These are phyloP conservation scores for Ceratocystiopsis sp. DNA, from an alignment of 2,329 filamentous ascomycete genomes.

Conservation along the genomic window DNA sequence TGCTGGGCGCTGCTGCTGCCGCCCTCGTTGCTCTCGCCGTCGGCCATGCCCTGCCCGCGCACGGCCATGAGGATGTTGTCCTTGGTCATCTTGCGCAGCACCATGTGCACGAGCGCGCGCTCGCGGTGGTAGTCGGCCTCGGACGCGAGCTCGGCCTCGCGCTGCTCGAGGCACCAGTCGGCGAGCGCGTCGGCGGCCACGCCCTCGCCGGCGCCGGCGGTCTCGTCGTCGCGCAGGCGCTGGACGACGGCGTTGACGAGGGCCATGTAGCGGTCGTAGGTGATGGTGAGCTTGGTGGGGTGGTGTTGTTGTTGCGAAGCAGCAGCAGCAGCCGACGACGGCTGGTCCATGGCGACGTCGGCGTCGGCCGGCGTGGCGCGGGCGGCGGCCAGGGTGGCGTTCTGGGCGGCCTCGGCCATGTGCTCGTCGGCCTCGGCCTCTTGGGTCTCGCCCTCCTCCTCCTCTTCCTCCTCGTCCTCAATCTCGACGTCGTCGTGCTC, in stretches of 20 bases:
- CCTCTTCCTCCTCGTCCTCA: conserved; percentile 62
- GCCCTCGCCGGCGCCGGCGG: conserved; percentile 53
- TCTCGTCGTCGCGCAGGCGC: conserved; percentile 70
- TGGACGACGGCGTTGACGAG: conserved; percentile 78
- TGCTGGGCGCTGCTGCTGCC: conserved; percentile 15
- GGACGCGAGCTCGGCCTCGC: conserved; percentile 63
- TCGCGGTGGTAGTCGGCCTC: conserved; percentile 72
- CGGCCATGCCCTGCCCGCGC: conserved; percentile 39
- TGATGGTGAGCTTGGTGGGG: conserved; percentile 63
- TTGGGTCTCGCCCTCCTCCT: neutral
- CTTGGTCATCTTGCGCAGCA: conserved; percentile 90
- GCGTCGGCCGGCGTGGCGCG: conserved; percentile 27
- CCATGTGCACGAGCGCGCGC: conserved; percentile 58
- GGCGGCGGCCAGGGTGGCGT: neutral
- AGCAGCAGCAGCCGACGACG: conserved; percentile 15
- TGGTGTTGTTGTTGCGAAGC: no score
- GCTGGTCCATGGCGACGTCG: conserved; percentile 26
- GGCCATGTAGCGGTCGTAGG: conserved; percentile 83
- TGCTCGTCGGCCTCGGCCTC: neutral
- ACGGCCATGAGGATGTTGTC: conserved; percentile 82
- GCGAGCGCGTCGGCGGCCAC: conserved; percentile 69
- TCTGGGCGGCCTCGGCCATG: conserved; percentile 18
- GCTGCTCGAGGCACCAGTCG: conserved; percentile 83
- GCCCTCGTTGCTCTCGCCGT: conserved; percentile 22
- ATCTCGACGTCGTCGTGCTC: conserved; percentile 96